A percentile compares a stretch with the other conserved stretches of the same genome.
Conservation (phyloP, 129 eudicot species). For the Ambrosia artemisiifolia region DNA sequence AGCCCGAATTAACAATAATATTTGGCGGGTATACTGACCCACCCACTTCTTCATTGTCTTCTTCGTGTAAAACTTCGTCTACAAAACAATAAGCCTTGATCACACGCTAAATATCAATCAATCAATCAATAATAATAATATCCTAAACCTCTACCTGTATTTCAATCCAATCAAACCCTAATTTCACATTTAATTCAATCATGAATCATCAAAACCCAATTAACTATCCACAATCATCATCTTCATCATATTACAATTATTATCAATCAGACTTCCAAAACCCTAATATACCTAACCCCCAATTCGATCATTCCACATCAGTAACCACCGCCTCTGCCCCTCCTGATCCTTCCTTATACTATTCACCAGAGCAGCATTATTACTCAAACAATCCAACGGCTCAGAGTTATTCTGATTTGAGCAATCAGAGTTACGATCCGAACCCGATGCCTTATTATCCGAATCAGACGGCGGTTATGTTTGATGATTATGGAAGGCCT, state of each 20-base stretch:
- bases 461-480: constrained; percentile 27
- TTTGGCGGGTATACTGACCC: constrained; percentile 25
- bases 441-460: constrained; percentile 28
- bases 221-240: constrained; percentile 17
- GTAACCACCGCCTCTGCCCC: constrained; percentile 64
- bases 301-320: constrained; percentile 21
- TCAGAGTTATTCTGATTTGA: constrained; percentile 12
- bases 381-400: constrained; percentile 28
- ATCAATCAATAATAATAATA: background rate
- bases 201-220: constrained; percentile 41
- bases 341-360: constrained; percentile 41
- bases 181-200: background rate
- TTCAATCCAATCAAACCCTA: constrained; percentile 10
- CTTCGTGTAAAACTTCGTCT: constrained; percentile 21
- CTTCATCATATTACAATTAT: constrained; percentile 43
- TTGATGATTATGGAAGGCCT: constrained; percentile 41
- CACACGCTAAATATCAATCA: constrained; percentile 27
- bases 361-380: constrained; percentile 31
- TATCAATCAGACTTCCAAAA: constrained; percentile 47
- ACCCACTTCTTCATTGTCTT: constrained; percentile 1
- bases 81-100: constrained; percentile 9
- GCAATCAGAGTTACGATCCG: constrained; percentile 31
- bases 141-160: background rate
- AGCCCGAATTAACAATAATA: background rate
- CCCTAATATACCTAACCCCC: constrained; percentile 36